Base-by-base conservation (phyloP, 2,329 filamentous ascomycete genomes). In the Amylocarpus encephaloides region DNA sequence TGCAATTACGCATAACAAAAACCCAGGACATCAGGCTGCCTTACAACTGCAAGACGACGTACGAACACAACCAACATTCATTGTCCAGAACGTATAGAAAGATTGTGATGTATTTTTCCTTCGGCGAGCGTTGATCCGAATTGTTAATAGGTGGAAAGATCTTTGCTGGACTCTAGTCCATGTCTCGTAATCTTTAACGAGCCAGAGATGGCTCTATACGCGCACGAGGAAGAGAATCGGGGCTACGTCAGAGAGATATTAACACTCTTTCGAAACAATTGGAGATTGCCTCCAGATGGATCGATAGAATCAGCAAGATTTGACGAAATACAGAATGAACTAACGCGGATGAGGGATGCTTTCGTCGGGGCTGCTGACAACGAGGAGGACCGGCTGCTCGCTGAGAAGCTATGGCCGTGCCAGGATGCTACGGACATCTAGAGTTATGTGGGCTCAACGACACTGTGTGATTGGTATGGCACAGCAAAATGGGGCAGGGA, bases 151-250 rank as follows among this genome's bases (percentile, higher is more conserved):
- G n/a, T 54, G 49, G 49, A 5, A 39, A 32, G 15, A 41, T 9
- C 52, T 54, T 30, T 54, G 49, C 49, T 45, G 1, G 42, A 18
- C 2, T 11, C 45, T 44, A 46, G 38, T 10, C 19, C 26, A 46
- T 57, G 43, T 49, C 51, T 41, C 29, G 46, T 51, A 30, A 49
- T 48, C 52, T 52, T 54, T 32, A 54, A 26, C 43, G 50, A 53
- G 42, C 52, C 53, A 16, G 55, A 57, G 18, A 3, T 57, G 2
- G 48, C 45, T 32, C 35, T 48, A 19, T 33, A 53, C 16, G 36
- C 16, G 22, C 19, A 22, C 13, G 50, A 57, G 49, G 46, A 48
- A 33, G 50, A 55, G 45, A 57, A 29, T 43, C 46, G 34, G 50
- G 34, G 39, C 15, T 13, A 51, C 36, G 38, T 55, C 43, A 19